Evolutionary conservation across 495 filamentous ascomycete species (phyloP).

Genomic region (Penicillium ucsense): DNA sequence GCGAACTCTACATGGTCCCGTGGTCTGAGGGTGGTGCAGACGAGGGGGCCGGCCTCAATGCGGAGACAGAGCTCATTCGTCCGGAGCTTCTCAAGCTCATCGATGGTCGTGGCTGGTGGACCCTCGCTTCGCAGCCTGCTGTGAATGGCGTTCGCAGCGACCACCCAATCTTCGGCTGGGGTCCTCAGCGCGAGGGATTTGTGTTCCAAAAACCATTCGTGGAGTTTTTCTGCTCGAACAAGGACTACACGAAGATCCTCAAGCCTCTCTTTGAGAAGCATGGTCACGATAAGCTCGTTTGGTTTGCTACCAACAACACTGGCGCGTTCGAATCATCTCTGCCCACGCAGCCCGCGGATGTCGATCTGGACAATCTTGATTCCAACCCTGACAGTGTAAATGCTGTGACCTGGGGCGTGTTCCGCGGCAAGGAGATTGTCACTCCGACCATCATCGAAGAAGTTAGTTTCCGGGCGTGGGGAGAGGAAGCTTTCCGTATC

Average conservation of each 20-base stretch:
- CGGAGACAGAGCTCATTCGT: slow-evolving; percentile 75
- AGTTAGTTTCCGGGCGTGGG: slow-evolving; percentile 89
- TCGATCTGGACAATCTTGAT: slow-evolving; percentile 25
- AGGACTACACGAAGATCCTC: slow-evolving; percentile 55
- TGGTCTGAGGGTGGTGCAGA: slow-evolving; percentile 85
- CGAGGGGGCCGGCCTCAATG: slow-evolving; percentile 42
- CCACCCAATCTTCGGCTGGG: slow-evolving; percentile 87
- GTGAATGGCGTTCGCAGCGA: slow-evolving; percentile 72
- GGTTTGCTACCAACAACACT: slow-evolving; percentile 68
- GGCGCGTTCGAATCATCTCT: slow-evolving; percentile 64
- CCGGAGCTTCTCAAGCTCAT: slow-evolving; percentile 65
- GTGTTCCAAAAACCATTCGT: slow-evolving; percentile 98
- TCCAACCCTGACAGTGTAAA: slow-evolving; percentile 55
- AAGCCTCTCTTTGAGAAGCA: slow-evolving; percentile 49
- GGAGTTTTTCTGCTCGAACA: slow-evolving; percentile 75
- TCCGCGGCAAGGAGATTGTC: slow-evolving; percentile 92
- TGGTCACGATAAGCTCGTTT: slow-evolving; percentile 58
- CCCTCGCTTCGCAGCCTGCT: slow-evolving; percentile 90
- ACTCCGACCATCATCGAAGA: slow-evolving; percentile 97
- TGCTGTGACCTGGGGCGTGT: slow-evolving; percentile 94
- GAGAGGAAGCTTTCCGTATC: slow-evolving; percentile 90
- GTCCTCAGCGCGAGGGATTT: slow-evolving; percentile 74
- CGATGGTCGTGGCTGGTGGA: slow-evolving; percentile 74
- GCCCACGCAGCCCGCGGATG: slow-evolving; percentile 20
- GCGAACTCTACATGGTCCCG: slow-evolving; percentile 64